A percentile compares a stretch with the other conserved stretches of the same genome.
Evolutionary conservation across 2,329 filamentous ascomycete genomes (phyloP).

Genomic region (Diplodia seriata): DNA sequence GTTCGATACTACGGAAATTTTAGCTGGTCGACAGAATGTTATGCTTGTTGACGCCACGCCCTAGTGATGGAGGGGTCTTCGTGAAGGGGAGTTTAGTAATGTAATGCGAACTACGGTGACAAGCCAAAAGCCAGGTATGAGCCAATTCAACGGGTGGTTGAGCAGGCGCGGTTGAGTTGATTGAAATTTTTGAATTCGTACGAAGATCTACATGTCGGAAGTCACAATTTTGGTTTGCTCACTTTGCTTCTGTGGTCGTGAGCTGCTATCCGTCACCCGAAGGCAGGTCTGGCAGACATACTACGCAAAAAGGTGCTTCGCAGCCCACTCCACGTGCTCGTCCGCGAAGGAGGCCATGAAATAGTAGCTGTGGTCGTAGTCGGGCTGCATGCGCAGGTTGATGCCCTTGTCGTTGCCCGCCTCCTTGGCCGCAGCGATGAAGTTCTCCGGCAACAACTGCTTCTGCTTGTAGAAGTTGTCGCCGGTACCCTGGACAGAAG

Average conservation of each 20-base stretch:
- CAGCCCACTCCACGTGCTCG: conserved; percentile 90
- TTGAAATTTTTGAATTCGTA: conserved; percentile 10
- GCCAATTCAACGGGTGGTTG: background rate
- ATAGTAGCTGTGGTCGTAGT: conserved; percentile 97
- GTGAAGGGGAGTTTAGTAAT: background rate
- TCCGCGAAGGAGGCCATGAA: conserved; percentile 91
- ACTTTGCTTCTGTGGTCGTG: conserved; percentile 27
- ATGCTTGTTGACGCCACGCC: background rate
- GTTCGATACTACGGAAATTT: background rate
- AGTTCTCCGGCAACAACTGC: conserved; percentile 93
- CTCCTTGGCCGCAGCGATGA: conserved; percentile 78
- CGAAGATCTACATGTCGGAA: conserved; percentile 13
- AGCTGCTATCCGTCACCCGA: conserved; percentile 9
- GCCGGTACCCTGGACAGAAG: conserved; percentile 74
- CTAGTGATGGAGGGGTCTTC: background rate
- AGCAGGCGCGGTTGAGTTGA: background rate
- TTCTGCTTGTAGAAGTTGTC: conserved; percentile 97
- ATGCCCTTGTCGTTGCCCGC: conserved; percentile 74
- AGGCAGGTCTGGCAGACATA: conserved; percentile 38
- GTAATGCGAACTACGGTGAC: background rate
- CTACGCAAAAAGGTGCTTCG: conserved; percentile 76
- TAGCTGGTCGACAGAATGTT: background rate
- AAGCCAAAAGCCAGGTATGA: background rate
- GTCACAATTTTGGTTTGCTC: conserved; percentile 26
- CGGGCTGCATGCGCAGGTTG: conserved; percentile 82